A percentile compares a stretch with the other conserved stretches of the same genome.
These are phyloP conservation scores for Clitopilus hobsonii DNA, from an alignment of 768 basidiomycete genomes.

Conservation along the genomic window DNA sequence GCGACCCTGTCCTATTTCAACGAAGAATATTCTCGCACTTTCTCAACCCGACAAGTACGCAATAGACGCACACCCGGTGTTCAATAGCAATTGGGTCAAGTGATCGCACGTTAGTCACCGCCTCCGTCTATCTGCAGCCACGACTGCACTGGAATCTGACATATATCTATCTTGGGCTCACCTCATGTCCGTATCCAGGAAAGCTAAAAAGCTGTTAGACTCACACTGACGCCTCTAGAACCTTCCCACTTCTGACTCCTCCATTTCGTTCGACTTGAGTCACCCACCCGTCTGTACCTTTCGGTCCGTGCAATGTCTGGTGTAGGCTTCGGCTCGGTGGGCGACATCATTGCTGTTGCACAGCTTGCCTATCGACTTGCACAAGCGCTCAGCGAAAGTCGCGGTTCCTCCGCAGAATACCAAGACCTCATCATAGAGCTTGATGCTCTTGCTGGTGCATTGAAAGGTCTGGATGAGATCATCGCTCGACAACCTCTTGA, in stretches of 20 bases:
- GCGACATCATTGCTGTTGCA: constrained; percentile 1
- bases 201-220: background rate
- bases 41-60: background rate
- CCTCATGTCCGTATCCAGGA: background rate
- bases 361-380: background rate
- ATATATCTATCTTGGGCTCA: background rate
- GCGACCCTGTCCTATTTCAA: background rate
- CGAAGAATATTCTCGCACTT: background rate
- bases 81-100: background rate
- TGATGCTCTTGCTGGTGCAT: background rate
- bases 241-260: background rate
- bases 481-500: background rate
- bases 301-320: background rate
- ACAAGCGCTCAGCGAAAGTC: constrained; percentile 1
- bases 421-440: constrained; percentile 1
- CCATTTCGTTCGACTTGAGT: background rate
- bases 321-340: background rate
- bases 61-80: background rate
- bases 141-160: background rate
- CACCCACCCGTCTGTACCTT: background rate
- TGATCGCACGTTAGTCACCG: background rate
- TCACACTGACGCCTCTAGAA: background rate
- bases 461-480: background rate
- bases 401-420: background rate
- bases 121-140: background rate